Evolutionary conservation across 176 grass and related monocot genomes (phyloP), one percentile per base, ranked within the genome.

Genomic region (Carex cristatella): DNA sequence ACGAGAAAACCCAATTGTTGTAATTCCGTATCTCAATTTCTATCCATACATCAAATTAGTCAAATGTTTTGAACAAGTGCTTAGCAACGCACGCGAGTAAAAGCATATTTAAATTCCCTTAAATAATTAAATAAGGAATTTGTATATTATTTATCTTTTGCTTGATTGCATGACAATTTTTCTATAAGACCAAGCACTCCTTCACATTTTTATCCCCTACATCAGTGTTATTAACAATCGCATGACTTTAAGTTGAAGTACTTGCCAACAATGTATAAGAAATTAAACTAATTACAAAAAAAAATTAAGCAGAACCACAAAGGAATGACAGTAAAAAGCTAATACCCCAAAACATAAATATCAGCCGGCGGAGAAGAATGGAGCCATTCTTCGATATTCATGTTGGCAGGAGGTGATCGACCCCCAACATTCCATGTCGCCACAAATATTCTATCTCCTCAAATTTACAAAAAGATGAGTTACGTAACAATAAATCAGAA

Each of bases 351-450:
- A 58, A 99, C 88, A 28, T 99, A 99, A 79, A 99, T 96, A 56
- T 99, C 97, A 18, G 97, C 93, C 40, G 93, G 90, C 82, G 97
- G 97, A 46, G 93, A 94, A 54, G 91, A 90, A 69, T 99, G 97
- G 77, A 99, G 97, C 97, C 93, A 99, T 65, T 99, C 97, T 87
- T 99, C 91, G 31, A 99, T 94, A 61, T 91, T 92, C 93, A 99
- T 91, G 56, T 84, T 88, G 51, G 81, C 90, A 53, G 90, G 91
- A 2, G 97, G 97, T 37, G 97, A 91, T 84, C 91, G 90, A 8
- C 97, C 97, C 62, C 93, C 97, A 58, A 96, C 97, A 87, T 99
- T 99, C 97, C 97, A 99, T 79, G 97, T 99, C 7, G 97, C 88
- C 80, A 91, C 97, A 80, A 96, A 99, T 88, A 99, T 92, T 85